A percentile compares a stretch with the other conserved stretches of the same genome.
These are phyloP conservation scores for Ustilago cynodontis DNA, from an alignment of 1,284 basidiomycete genomes.

Conservation along the genomic window DNA sequence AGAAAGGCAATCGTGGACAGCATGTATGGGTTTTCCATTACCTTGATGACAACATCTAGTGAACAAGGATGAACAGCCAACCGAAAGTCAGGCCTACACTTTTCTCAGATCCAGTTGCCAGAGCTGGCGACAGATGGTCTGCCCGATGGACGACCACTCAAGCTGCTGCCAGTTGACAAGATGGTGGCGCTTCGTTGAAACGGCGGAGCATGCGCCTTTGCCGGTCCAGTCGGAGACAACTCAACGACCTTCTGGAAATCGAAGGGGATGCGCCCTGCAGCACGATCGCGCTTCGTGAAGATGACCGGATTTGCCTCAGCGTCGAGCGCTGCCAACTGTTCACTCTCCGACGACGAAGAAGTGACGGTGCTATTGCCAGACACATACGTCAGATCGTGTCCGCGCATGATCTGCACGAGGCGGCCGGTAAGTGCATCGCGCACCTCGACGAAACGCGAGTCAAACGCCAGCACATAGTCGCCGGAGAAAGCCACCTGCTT, in stretches of 20 bases:
- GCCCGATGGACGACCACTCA: slow-evolving; percentile 33
- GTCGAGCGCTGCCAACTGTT: slow-evolving; percentile 39
- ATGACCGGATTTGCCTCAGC: slow-evolving; percentile 54
- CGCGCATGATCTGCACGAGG: slow-evolving; percentile 87
- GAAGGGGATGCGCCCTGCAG: slow-evolving; percentile 37
- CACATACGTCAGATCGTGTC: slow-evolving; percentile 83
- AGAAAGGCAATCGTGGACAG: too few species aligned
- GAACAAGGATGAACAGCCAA: background rate
- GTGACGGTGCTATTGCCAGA: slow-evolving; percentile 70
- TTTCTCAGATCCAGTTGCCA: slow-evolving; percentile 37
- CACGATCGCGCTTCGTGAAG: slow-evolving; percentile 42
- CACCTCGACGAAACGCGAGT: slow-evolving; percentile 91
- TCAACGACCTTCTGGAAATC: slow-evolving; percentile 54
- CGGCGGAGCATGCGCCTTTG: slow-evolving; percentile 21
- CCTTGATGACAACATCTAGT: background rate
- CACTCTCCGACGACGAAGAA: slow-evolving; percentile 33
- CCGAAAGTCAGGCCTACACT: background rate
- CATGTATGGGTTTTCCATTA: too few species aligned
- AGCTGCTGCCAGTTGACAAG: slow-evolving; percentile 36
- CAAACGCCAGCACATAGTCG: slow-evolving; percentile 90
- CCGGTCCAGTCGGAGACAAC: slow-evolving; percentile 30
- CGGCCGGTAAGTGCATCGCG: slow-evolving; percentile 86
- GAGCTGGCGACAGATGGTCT: slow-evolving; percentile 32
- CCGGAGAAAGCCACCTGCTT: slow-evolving; percentile 81
- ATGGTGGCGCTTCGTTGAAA: slow-evolving; percentile 41